Percentiles rank a stretch among this genome's conserved stretches.
These are phyloP conservation scores for Medakamo hakoo DNA, from an alignment of 139 green algal species.

Conservation along the genomic window DNA sequence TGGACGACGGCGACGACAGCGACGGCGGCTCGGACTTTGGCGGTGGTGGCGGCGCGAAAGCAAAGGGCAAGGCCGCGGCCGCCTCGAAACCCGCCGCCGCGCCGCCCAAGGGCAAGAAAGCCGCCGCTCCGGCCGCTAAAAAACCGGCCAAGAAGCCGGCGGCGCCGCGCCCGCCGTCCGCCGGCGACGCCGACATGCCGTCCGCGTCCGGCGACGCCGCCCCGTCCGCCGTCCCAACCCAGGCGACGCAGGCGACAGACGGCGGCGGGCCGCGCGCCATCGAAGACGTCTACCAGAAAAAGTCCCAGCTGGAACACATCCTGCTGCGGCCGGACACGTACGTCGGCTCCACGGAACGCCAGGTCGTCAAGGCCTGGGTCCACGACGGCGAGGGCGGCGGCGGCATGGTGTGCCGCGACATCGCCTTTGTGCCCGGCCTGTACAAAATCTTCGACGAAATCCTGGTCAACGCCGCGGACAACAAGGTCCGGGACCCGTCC, in stretches of 20 bases:
- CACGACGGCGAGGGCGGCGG: conserved; percentile 47
- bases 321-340: conserved; percentile 96
- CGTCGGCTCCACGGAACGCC: conserved; percentile 81
- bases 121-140: no score
- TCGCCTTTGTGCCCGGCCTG: conserved; percentile 79
- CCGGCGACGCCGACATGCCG: no score
- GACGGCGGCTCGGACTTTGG: no score
- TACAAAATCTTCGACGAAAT: conserved; percentile 99
- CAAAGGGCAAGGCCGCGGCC: no score
- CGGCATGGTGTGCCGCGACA: conserved; percentile 32
- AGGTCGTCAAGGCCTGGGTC: conserved; percentile 79
- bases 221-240: no score
- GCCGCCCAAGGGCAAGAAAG: neutral
- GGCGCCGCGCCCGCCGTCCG: no score
- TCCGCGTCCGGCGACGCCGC: no score
- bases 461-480: conserved; percentile 96
- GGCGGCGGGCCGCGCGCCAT: no score
- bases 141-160: no score
- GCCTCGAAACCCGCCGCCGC: neutral
- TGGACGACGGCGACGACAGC: no score
- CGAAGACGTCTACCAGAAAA: conserved; percentile 98
- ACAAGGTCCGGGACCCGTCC: conserved; percentile 84
- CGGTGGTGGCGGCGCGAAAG: no score
- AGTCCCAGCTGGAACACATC: conserved; percentile 96
- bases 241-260: no score